Base-by-base conservation (phyloP, 108 stramenopile species). In the Phaeodactylum tricornutum region DNA sequence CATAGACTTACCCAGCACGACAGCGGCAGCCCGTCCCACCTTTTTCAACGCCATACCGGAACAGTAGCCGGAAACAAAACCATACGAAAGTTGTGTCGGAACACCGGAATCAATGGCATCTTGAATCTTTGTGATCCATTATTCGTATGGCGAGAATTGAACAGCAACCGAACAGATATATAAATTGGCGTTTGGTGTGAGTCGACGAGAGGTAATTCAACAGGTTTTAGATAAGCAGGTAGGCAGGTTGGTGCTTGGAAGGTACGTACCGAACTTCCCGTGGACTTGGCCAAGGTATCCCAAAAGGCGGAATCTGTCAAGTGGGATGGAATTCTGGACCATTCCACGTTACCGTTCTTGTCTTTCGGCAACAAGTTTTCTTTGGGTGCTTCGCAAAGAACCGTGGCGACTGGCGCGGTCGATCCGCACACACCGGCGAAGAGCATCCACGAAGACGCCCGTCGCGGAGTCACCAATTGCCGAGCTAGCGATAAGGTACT, bases 11-110 rank as follows among this genome's bases (percentile, higher is more conserved):
- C 86, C 86, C 14, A 88, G 40, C 1, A 77, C 59, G 35, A 76
- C 46, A 14, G 79, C 79, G 17, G 72, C 74, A 31, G 54, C 71
- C 32, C 62, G 64, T 32, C 87, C 87, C 4, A 76, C 53, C 43
- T 84, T 79, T 41, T 84, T 84, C 46, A 84, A 36, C 0, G 87
- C 77, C 49, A 66, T 68, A 28, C 87, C 87, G 16, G 65, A 61
- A 28, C 79, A 66, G 56, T 71, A 88, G 40, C 87, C 87, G 28
- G 62, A 49, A 33, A 88, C 53, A 43, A 79, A 80, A 2, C 87
- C 87, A 50, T 81, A 79, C 32, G 74, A 72, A 4, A 88, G 26
- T 35, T 78, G 51, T 0, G 75, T 67, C 15, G 77, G 77, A 36
- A 79, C 42, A 9, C 77, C 77, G 4, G 67, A 68, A 27, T 66